Base-by-base conservation (phyloP, 2,329 filamentous ascomycete species). In the Verticillium alfalfae region DNA sequence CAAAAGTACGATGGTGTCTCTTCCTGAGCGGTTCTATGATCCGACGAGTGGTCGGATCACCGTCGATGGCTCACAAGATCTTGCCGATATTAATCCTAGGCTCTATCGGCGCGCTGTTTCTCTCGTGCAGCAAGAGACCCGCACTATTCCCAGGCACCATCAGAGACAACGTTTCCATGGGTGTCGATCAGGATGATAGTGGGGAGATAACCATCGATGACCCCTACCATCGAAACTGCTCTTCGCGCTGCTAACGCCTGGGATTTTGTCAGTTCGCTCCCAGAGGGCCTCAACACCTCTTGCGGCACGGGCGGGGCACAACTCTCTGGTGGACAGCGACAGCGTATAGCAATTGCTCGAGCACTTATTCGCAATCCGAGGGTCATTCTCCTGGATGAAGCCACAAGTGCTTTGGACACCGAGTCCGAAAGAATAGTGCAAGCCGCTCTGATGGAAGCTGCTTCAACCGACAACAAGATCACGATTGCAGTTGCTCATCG, bases 401-500 rank as follows among this genome's bases (percentile, higher is more conserved):
- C 84, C 9, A 88, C 85, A 0, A 81, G 78, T 5, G 81, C 82
- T 4, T 71, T 86, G 3, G 84, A 86, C 26, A 37, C 61, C 57
- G 67, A 69, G 61, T 66, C 62, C 52, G 61, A 61, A 61, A 12
- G 78, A 31, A 59, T 71, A 18, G 67, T 72, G 12, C 70, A 87
- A 67, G 72, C 70, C 2, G 82, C 83, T 0, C 76, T 88, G 61
- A 80, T 84, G 70, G 74, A 69, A 58, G 78, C 76, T 0, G 73
- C 69, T 0, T 49, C 41, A 18, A 60, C 62, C 71, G 66, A 60
- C 70, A 78, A 62, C 62, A 71, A 71, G 58, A 80, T 86, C 0
- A 89, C 86, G 0, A 78, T 90, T 15, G 85, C 86, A 6, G 86
- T 90, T 2, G 87, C 88, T 1, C 88, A 90, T 70, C 78, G 87